Conservation (phyloP, 495 filamentous ascomycete genomes). For the Pseudoneurospora amorphoporcata region DNA sequence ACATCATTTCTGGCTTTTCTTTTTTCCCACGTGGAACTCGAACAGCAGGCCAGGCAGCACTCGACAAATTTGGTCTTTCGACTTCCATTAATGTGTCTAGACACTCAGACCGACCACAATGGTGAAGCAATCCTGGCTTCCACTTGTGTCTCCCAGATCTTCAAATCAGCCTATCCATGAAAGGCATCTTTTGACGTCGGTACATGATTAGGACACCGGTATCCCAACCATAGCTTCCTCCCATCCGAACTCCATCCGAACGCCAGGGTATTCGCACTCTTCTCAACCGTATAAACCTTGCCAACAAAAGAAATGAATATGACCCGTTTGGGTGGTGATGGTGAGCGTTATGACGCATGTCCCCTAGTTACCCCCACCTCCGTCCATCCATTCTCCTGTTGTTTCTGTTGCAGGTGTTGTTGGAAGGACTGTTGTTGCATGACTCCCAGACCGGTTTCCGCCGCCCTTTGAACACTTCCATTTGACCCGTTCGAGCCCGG, state of each 20-base stretch:
- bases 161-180: neutral
- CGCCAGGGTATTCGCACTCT: neutral
- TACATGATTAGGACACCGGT: neutral
- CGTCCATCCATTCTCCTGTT: neutral
- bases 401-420: neutral
- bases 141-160: neutral
- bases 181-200: neutral
- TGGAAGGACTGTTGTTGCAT: neutral
- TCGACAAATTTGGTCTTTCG: neutral
- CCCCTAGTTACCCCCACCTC: neutral
- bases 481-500: slow-evolving; percentile 6
- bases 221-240: neutral
- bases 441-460: neutral
- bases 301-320: neutral
- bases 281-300: neutral
- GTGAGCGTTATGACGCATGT: neutral
- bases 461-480: neutral
- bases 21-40: neutral
- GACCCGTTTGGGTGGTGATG: neutral
- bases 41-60: neutral
- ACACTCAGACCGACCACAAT: neutral
- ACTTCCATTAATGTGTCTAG: neutral
- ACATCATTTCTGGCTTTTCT: neutral
- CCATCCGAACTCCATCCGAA: neutral
- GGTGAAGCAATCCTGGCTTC: neutral